A percentile compares a stretch with the other conserved stretches of the same genome.
These are phyloP conservation scores for Neurospora sp. DNA, from an alignment of 495 filamentous ascomycete genomes.

Conservation along the genomic window DNA sequence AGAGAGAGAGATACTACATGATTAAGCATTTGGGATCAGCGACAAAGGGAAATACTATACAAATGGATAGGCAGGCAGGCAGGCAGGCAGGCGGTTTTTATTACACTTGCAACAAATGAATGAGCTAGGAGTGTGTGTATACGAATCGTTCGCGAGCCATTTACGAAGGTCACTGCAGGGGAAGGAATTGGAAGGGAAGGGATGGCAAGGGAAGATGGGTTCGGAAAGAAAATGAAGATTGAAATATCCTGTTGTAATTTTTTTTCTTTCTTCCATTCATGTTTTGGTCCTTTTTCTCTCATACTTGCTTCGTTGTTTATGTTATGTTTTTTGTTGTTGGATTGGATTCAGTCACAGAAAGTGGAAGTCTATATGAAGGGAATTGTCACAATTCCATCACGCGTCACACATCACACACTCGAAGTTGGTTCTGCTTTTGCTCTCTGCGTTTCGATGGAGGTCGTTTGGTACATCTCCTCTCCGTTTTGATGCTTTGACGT, in stretches of 20 bases:
- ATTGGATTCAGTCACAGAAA: not conserved
- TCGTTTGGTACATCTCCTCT: not conserved
- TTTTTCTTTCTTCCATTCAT: conserved; percentile 7
- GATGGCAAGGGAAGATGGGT: not conserved
- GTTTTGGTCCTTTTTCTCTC: conserved; percentile 2
- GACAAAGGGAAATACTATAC: not conserved
- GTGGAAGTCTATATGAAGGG: not conserved
- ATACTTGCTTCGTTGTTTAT: conserved; percentile 9
- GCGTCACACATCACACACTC: not conserved
- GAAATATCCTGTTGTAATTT: conserved; percentile 10
- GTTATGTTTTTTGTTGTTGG: conserved; percentile 1
- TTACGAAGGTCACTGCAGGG: not conserved
- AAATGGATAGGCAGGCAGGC: not conserved
- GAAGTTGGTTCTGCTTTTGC: not conserved
- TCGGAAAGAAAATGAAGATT: conserved; percentile 1
- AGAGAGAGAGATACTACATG: not conserved
- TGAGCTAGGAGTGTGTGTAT: not conserved
- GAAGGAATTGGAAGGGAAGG: not conserved
- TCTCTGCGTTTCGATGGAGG: not conserved
- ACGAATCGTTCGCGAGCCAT: not conserved
- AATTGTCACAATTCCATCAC: not conserved
- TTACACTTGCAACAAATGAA: not conserved
- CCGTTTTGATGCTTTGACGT: not conserved
- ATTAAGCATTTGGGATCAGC: not conserved
- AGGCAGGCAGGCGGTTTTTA: not conserved